Evolutionary conservation across 768 basidiomycete genomes (phyloP), one percentile per base, ranked within the genome.

Genomic region (Leucogyrophana mollusca): DNA sequence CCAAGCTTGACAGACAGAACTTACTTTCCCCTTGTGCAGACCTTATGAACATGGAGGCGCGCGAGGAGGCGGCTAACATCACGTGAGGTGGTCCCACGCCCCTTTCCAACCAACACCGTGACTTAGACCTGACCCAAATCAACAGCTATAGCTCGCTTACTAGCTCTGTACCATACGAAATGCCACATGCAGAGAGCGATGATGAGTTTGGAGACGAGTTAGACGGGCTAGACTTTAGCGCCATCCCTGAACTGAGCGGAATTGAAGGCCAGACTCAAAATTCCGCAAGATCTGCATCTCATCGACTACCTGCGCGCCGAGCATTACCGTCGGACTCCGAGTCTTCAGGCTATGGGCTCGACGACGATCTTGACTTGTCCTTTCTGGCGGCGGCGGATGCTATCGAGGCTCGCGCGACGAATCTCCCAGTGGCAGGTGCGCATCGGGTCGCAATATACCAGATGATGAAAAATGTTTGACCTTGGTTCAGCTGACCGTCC

Each of bases 171-270:
- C 20, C 30, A 32, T 37, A 36, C n/a, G n/a, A n/a, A 36, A 68
- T 68, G 67, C 39, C 61, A 25, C 56, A 55, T 44, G 36, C 22
- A 1, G 55, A 55, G 24, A 57, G 54, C 1, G 67, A 67, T n/a
- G 79, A 84, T 55, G 75, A 81, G 45, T 86, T 77, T 46, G 74
- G 73, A 0, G 82, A 84, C 55, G 73, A 76, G 18, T 78, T 83
- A 47, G 72, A 72, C 3, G 73, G 72, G 13, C 36, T 80, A 17
- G 70, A 74, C 51, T 77, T 74, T 49, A 69, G 79, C 21, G 69
- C 47, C 9, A 46, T 70, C 17, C 62, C 71, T 8, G 65, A 43
- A 42, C 60, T 70, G 27, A 30, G 13, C 13, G 27, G 27, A 7
- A 6, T 30, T 6, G 27, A 7, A 7, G 27, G 7, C 13, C 27